phyloP scores from a whole-genome alignment of 1,139 yeast species.

The Debaryomyces psychrophilus region DNA sequence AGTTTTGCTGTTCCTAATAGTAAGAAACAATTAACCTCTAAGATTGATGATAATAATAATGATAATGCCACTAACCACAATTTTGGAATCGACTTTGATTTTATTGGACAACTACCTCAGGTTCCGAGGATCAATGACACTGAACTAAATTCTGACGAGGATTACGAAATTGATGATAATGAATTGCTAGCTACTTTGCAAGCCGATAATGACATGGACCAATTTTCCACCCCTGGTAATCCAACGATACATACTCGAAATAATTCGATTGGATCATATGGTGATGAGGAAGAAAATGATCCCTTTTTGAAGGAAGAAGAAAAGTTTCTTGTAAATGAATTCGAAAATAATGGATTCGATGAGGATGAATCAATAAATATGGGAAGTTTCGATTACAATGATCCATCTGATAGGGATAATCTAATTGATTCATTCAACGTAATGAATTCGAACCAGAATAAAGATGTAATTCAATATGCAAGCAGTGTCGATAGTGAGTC shows the following conservation, averaged over 20 bases:
- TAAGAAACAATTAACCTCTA: conserved; percentile 12
- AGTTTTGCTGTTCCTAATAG: conserved; percentile 16
- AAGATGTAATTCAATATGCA: conserved; percentile 35
- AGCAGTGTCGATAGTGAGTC: conserved; percentile 27
- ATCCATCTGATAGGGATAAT: conserved; percentile 19
- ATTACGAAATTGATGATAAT: conserved; percentile 72
- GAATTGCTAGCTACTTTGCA: conserved; percentile 69
- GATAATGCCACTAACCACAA: conserved; percentile 17
- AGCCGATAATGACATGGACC: conserved; percentile 63
- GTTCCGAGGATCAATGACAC: conserved; percentile 58
- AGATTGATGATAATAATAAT: conserved; percentile 13
- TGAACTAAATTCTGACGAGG: conserved; percentile 64
- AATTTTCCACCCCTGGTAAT: conserved; percentile 32
- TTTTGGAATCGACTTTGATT: conserved; percentile 38
- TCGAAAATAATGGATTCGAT: conserved; percentile 52
- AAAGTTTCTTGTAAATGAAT: conserved; percentile 49
- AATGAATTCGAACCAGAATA: conserved; percentile 23
- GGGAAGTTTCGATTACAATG: conserved; percentile 22
- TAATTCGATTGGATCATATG: conserved; percentile 54
- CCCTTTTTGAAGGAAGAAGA: conserved; percentile 51
- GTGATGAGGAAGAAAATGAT: conserved; percentile 60
- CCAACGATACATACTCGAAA: conserved; percentile 23
- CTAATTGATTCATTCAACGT: conserved; percentile 30
- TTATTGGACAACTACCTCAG: conserved; percentile 40
- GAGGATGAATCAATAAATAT: conserved; percentile 30